Conservation (phyloP, 805 yeast genomes). For the Starmerella tilneyi region DNA sequence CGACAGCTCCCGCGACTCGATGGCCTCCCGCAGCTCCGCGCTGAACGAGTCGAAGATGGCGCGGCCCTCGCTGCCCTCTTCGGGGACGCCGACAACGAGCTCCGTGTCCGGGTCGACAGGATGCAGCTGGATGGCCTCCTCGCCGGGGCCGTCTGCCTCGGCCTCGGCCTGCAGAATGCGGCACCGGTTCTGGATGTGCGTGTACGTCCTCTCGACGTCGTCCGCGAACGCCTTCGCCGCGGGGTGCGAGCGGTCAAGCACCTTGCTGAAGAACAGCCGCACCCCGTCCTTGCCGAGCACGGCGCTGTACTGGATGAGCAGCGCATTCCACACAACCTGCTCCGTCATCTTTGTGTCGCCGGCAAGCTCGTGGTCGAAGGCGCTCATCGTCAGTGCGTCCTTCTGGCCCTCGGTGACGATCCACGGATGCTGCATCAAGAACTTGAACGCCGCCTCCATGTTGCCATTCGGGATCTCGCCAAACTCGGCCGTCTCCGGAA, state of each 20-base stretch:
- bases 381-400: slow-evolving; percentile 85
- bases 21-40: slow-evolving; percentile 63
- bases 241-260: slow-evolving; percentile 44
- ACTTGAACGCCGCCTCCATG: slow-evolving; percentile 42
- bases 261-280: slow-evolving; percentile 55
- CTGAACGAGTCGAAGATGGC: slow-evolving; percentile 46
- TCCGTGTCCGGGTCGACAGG: slow-evolving; percentile 77
- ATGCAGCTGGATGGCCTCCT: slow-evolving; percentile 75
- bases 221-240: slow-evolving; percentile 60
- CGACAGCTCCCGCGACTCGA: slow-evolving; percentile 60
- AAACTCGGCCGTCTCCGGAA: slow-evolving; percentile 57
- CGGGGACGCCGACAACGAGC: slow-evolving; percentile 51
- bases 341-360: slow-evolving; percentile 46
- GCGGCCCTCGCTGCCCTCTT: slow-evolving; percentile 32
- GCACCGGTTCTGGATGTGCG: slow-evolving; percentile 70
- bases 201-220: slow-evolving; percentile 63
- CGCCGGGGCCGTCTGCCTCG: slow-evolving; percentile 41
- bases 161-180: slow-evolving; percentile 43
- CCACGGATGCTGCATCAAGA: slow-evolving; percentile 45
- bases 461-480: slow-evolving; percentile 46
- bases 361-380: slow-evolving; percentile 70
- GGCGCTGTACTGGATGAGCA: slow-evolving; percentile 61
- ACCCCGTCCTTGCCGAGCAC: slow-evolving; percentile 38
- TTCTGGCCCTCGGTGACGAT: slow-evolving; percentile 77
- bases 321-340: slow-evolving; percentile 68